Evolutionary conservation across 371 early-diverging fungal genomes (phyloP).

Genomic region (Haplosporangium sp.): DNA sequence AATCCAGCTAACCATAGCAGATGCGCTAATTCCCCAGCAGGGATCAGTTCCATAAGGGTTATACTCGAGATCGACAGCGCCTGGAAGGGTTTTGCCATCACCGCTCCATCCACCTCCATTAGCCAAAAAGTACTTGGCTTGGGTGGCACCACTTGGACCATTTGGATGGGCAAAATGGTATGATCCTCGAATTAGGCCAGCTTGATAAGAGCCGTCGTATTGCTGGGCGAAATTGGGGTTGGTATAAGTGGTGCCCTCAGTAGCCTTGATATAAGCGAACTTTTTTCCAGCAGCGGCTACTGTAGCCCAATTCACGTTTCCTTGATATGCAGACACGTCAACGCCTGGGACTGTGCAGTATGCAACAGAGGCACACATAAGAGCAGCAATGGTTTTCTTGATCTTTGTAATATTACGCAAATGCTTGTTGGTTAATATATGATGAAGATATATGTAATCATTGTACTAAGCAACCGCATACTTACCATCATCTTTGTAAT

Average conservation of each 20-base stretch:
- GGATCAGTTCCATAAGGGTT: neutral
- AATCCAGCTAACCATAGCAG: conserved; percentile 39
- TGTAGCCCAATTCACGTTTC: conserved; percentile 24
- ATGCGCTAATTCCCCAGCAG: conserved; percentile 33
- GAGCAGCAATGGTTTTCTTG: neutral
- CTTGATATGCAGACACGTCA: conserved; percentile 31
- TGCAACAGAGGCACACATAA: conserved; percentile 13
- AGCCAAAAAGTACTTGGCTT: conserved; percentile 39
- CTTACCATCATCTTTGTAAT: no score
- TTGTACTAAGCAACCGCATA: no score
- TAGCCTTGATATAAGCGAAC: conserved; percentile 45
- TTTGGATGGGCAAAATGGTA: conserved; percentile 50
- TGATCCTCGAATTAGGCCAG: conserved; percentile 37
- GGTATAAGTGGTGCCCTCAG: conserved; percentile 32
- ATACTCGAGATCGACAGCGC: conserved; percentile 38
- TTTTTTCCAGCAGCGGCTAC: conserved; percentile 19
- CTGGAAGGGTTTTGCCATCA: conserved; percentile 45
- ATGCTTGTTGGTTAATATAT: no score
- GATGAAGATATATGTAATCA: no score
- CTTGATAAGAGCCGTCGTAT: conserved; percentile 30
- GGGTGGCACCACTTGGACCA: conserved; percentile 28
- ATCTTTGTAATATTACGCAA: neutral
- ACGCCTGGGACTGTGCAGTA: conserved; percentile 16
- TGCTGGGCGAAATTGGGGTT: conserved; percentile 20
- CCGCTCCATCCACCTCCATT: conserved; percentile 45